Percentiles rank a stretch among this genome's conserved stretches.
Evolutionary conservation across 163 green algal genomes (phyloP).

Genomic region (Volvox carteri): DNA sequence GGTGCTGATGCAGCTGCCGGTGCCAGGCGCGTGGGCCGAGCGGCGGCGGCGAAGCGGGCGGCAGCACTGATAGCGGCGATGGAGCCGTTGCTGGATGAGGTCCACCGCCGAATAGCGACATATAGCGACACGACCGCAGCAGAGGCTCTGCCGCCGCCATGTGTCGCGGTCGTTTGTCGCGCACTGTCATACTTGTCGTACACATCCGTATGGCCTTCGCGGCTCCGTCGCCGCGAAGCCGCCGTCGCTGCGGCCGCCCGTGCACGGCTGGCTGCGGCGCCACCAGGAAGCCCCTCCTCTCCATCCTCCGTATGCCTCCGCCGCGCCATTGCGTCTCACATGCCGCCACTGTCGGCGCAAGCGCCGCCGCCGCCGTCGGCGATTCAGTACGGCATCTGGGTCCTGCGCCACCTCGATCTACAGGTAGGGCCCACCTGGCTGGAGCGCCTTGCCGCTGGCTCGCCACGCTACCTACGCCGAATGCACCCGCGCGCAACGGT

Average conservation of each 20-base stretch:
- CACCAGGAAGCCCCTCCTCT: neutral
- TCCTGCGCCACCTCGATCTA: neutral
- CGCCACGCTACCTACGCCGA: neutral
- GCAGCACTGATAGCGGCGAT: neutral
- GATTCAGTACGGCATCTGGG: constrained; percentile 40
- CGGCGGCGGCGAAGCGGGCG: neutral
- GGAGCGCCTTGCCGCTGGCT: neutral
- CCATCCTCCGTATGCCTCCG: neutral
- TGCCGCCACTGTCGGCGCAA: neutral
- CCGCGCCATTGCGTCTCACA: neutral
- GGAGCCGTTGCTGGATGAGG: constrained; percentile 23
- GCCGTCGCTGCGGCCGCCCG: neutral
- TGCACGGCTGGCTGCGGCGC: neutral
- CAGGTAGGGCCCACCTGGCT: neutral
- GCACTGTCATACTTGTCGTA: constrained; percentile 31
- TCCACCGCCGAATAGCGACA: neutral
- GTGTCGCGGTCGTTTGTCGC: neutral
- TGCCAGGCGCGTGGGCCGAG: neutral
- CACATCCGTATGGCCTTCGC: neutral
- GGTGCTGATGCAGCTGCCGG: too few relatives aligned
- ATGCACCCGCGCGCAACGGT: constrained; percentile 34
- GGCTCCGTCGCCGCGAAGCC: constrained; percentile 17
- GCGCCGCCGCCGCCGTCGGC: neutral
- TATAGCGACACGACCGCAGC: too few relatives aligned
- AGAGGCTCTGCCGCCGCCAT: constrained; percentile 2